Base-by-base conservation (phyloP, 306 rosid species). In the Aeschynomene evenia region DNA sequence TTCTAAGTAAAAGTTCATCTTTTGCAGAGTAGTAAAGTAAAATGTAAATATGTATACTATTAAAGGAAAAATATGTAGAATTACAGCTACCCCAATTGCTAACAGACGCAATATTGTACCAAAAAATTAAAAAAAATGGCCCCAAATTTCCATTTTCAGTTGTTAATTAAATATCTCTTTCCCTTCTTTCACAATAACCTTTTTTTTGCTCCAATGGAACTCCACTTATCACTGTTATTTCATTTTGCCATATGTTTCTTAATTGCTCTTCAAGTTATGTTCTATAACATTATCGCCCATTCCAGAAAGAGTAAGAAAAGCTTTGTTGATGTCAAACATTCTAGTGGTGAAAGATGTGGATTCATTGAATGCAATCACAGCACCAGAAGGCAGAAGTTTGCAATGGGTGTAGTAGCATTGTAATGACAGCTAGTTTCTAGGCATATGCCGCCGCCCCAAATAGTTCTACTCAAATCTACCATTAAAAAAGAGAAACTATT, bases 41-140 rank as follows among this genome's bases (percentile, higher is more conserved):
- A 43, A 9, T n/a, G 39, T 46, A 46, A 62, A 40, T n/a, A 20
- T 70, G 46, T 40, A 45, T n/a, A 52, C 11, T 51, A 51, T 53
- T 43, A 54, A 20, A 70, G 76, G 51, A 61, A 49, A 64, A 10
- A 53, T 55, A 54, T 49, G 34, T 57, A n/a, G 43, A 68, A 43
- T 31, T 53, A 76, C 57, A 14, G 50, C 22, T 34, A 53, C 18
- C 46, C 26, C 60, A 68, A 39, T 50, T 59, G 45, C 8, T 29
- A 60, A 60, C 43, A 37, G 58, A 39, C 26, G 29, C 6, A 68
- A 18, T 20, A 19, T 55, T 22, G 39, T 52, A 57, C 55, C 42
- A 22, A 61, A 52, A 13, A 68, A n/a, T n/a, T n/a, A n/a, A 37
- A 37, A 45, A 37, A 50, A 18, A 20, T 63, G 29, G 65, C 21